Evolutionary conservation across 1,284 basidiomycete species (phyloP).

Genomic region (Nidula niveotomentosa): DNA sequence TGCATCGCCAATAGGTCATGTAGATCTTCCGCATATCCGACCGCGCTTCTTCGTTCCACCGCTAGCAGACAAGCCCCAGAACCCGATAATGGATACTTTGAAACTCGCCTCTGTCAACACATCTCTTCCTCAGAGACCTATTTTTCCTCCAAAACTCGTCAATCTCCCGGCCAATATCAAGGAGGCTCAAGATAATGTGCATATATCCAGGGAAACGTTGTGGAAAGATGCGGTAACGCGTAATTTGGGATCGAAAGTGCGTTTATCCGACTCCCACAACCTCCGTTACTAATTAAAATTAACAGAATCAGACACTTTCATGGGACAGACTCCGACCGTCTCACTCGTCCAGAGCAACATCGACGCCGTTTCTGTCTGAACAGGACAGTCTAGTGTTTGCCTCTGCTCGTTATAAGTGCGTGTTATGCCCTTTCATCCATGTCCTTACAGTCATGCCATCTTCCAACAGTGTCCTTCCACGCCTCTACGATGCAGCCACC

Average conservation of each 20-base stretch:
- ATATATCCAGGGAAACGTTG: not conserved
- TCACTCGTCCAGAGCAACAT: constrained; percentile 24
- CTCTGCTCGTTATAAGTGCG: constrained; percentile 58
- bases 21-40: constrained; percentile 33
- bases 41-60: constrained; percentile 57
- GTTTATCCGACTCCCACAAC: constrained; percentile 3
- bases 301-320: constrained; percentile 46
- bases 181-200: too few relatives aligned
- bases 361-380: constrained; percentile 64
- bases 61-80: constrained; percentile 67
- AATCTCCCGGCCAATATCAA: constrained; percentile 11
- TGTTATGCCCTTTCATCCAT: constrained; percentile 1
- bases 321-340: constrained; percentile 57
- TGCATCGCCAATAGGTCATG: too few relatives aligned
- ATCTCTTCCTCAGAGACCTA: constrained; percentile 10
- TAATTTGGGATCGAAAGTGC: constrained; percentile 19
- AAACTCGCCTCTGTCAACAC: constrained; percentile 25
- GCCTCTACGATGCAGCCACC: constrained; percentile 32
- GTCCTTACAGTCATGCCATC: not conserved
- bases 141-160: constrained; percentile 23
- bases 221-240: constrained; percentile 25
- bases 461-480: constrained; percentile 39
- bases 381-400: constrained; percentile 50
- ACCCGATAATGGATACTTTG: constrained; percentile 68
- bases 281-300: not conserved